Evolutionary conservation across 2,329 filamentous ascomycete genomes (phyloP), one percentile per base, ranked within the genome.

Genomic region (Orbilia brochopaga): DNA sequence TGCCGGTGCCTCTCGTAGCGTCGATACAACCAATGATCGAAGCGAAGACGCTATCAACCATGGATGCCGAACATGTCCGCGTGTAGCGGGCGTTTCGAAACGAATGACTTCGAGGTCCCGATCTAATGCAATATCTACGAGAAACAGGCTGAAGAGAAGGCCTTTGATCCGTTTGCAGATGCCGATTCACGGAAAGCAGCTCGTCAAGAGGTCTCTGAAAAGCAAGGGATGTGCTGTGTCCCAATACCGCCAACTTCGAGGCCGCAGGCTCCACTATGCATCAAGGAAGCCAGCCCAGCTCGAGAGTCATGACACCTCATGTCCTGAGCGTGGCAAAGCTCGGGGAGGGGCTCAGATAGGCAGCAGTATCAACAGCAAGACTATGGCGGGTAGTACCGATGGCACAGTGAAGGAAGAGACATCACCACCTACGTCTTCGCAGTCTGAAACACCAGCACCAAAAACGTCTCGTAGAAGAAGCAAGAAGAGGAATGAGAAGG

Each of bases 401-500:
- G 37, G 13, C 4, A 17, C 5, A 42, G 5, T 13, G 13, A 42
- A 15, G 23, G 32, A 27, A 59, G 42, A 32, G 15, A 46, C 21
- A 51, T 56, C 50, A 13, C 40, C 27, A 6, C 42, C 35, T 19
- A 21, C 50, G 19, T 30, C 42, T 55, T 60, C 50, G 23, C 54
- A 69, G 50, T 7, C 42, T 19, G 50, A 51, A 17, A 40, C 54
- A 4, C 23, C 19, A 23, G 19, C 46, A n/a, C 59, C 21, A 19
- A 48, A 40, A 37, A 37, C 19, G 2, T 7, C 59, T 11, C 53
- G 50, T 13, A 30, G 66, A 2, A 55, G 59, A 52, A 55, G 50
- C n/a, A 53, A 21, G 4, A 35, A 63, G n/a, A 63, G 63, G 11
- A 64, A 42, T 50, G 64, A 70, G 27, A 70, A 70, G 23, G 42